These are phyloP conservation scores for Neurospora sp. DNA, from an alignment of 2,329 filamentous ascomycete species.

Conservation along the genomic window DNA sequence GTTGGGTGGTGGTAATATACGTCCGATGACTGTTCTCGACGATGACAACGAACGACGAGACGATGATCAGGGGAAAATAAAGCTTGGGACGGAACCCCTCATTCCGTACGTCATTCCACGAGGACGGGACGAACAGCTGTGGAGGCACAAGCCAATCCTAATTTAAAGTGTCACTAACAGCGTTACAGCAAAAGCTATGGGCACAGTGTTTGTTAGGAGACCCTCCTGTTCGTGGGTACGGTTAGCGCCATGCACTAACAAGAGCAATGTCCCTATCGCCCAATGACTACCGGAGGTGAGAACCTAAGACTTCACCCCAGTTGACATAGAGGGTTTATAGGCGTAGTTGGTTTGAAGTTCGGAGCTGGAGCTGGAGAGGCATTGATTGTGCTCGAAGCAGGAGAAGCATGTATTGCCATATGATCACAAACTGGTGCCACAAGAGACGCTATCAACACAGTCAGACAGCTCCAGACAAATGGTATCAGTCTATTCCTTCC, in stretches of 20 bases:
- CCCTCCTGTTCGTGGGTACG: neutral
- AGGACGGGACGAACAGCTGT: neutral
- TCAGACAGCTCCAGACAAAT: neutral
- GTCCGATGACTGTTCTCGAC: neutral
- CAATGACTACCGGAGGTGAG: neutral
- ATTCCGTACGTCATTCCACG: neutral
- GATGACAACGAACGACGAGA: neutral
- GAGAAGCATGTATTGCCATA: neutral
- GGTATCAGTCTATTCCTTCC: constrained; percentile 2
- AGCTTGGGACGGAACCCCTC: neutral
- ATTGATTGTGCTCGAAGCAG: neutral
- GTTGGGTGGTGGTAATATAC: neutral
- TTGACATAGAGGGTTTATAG: too few species aligned
- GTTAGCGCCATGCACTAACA: neutral
- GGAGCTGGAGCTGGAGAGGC: too few species aligned
- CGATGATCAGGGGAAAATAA: neutral
- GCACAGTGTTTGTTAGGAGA: neutral
- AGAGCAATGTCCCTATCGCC: neutral
- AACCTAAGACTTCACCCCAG: neutral
- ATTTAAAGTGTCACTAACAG: neutral
- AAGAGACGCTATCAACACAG: neutral
- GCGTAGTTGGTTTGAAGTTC: too few species aligned
- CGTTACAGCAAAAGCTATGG: neutral
- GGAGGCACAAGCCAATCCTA: neutral
- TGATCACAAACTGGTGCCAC: neutral